These are phyloP conservation scores for Cystofilobasidium macerans DNA, from an alignment of 768 basidiomycete species.

Conservation along the genomic window DNA sequence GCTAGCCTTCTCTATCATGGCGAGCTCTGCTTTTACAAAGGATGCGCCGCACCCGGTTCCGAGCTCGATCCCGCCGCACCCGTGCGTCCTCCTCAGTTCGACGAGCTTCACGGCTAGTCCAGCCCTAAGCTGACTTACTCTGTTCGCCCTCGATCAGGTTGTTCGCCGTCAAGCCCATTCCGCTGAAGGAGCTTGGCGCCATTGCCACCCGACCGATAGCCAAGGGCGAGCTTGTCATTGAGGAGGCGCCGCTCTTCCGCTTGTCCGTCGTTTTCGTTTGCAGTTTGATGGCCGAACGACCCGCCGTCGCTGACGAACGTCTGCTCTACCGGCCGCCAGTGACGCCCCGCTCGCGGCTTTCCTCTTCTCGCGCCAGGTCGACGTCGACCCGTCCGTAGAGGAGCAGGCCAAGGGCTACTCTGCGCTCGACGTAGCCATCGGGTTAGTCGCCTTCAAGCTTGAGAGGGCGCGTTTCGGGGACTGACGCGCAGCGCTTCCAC, in stretches of 20 bases:
- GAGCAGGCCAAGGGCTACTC: conserved; percentile 11
- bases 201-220: conserved; percentile 4
- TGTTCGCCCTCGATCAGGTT: conserved; percentile 1
- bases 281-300: too few relatives aligned
- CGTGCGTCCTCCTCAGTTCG: conserved; percentile 1
- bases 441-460: conserved; percentile 11
- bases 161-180: conserved; percentile 14
- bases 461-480: too few relatives aligned
- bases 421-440: conserved; percentile 17
- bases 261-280: conserved; percentile 4
- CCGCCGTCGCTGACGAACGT: too few relatives aligned
- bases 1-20: too few relatives aligned
- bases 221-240: conserved; percentile 24
- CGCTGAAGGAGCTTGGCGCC: conserved; percentile 22
- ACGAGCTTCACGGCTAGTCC: too few relatives aligned
- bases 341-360: conserved; percentile 24
- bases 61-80: conserved; percentile 4
- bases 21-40: too few relatives aligned
- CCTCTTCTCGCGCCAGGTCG: conserved; percentile 17
- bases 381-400: conserved; percentile 11
- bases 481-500: neutral
- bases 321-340: neutral
- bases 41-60: neutral
- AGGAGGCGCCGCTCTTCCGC: conserved; percentile 21
- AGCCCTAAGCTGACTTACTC: neutral